phyloP scores from a whole-genome alignment of 2,329 filamentous ascomycete species.

The Venturia oleaginea region DNA sequence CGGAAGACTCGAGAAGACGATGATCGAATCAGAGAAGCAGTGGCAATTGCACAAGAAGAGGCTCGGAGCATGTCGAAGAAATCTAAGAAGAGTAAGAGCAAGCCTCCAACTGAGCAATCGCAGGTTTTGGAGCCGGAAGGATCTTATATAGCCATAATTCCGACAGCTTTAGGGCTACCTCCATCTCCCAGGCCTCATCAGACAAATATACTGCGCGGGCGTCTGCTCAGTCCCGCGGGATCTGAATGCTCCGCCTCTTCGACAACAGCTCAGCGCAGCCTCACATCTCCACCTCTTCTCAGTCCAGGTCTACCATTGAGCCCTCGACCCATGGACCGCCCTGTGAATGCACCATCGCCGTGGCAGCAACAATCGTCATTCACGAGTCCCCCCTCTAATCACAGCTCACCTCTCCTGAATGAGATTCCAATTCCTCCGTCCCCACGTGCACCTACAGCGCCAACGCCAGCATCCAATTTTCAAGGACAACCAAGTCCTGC shows the following conservation, averaged over 20 bases:
- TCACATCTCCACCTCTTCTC: slow-evolving; percentile 39
- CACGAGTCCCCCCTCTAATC: slow-evolving; percentile 60
- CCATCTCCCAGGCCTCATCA: slow-evolving; percentile 8
- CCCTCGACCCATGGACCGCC: slow-evolving; percentile 51
- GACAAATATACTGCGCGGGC: slow-evolving; percentile 22
- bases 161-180: background rate
- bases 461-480: background rate
- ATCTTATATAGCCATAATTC: background rate
- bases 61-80: slow-evolving; percentile 66
- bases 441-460: slow-evolving; percentile 27
- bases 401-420: slow-evolving; percentile 42
- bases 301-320: slow-evolving; percentile 57
- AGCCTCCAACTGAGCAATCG: slow-evolving; percentile 19
- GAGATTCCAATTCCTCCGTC: slow-evolving; percentile 45
- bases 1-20: slow-evolving; percentile 83
- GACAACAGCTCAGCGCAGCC: slow-evolving; percentile 27
- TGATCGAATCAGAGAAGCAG: slow-evolving; percentile 63
- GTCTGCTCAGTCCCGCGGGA: slow-evolving; percentile 41
- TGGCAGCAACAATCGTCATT: slow-evolving; percentile 47
- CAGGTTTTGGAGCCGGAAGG: slow-evolving; percentile 16
- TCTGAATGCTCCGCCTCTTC: slow-evolving; percentile 27
- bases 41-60: slow-evolving; percentile 59
- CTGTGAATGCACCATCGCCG: slow-evolving; percentile 50
- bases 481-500: background rate
- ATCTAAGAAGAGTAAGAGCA: slow-evolving; percentile 49